Base-by-base conservation (phyloP, 202 grass and related monocot species). In the Bolboschoenoplectus hybrid region DNA sequence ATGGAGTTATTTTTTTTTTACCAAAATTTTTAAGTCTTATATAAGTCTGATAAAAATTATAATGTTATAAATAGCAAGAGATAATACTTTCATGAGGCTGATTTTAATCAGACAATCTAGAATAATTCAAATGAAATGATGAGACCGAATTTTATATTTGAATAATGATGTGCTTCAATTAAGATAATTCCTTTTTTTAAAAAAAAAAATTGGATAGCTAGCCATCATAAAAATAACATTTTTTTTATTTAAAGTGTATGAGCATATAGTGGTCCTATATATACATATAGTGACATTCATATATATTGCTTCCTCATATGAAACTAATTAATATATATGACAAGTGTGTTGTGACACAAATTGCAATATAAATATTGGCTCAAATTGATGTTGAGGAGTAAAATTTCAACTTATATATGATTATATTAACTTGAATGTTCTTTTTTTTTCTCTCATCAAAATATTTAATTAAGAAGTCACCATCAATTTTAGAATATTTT, bases 401-500 rank as follows among this genome's bases (percentile, higher is more conserved):
- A 69, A 16, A 69, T 69, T 69, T 69, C n/a, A 14, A 34, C 7
- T 1, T 69, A 17, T 9, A 43, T 41, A 17, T 43, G 66, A 69
- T 69, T 43, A 16, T 13, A 43, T 69, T 2, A 7, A 69, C 39
- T 41, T 43, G 41, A 2, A 4, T 39, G 12, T 67, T 7, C 0
- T 69, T 69, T 41, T 36, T 36, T 69, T 17, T 5, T 44, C 9
- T 35, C 39, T 41, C 6, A 43, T 69, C 66, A 43, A 69, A 69
- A 0, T 43, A 69, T 41, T 56, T 56, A 16, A 3, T 12, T 56
- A 12, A 56, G 7, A 69, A n/a, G 66, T 69, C 38, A 7, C 66
- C 7, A 43, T 69, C 66, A 69, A 69, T 69, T 43, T 65, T 43
- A 69, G 66, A 69, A 43, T 69, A 8, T 43, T 69, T 69, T 43